phyloP scores from a whole-genome alignment of 768 basidiomycete genomes.

The Phanerochaete sordida region DNA sequence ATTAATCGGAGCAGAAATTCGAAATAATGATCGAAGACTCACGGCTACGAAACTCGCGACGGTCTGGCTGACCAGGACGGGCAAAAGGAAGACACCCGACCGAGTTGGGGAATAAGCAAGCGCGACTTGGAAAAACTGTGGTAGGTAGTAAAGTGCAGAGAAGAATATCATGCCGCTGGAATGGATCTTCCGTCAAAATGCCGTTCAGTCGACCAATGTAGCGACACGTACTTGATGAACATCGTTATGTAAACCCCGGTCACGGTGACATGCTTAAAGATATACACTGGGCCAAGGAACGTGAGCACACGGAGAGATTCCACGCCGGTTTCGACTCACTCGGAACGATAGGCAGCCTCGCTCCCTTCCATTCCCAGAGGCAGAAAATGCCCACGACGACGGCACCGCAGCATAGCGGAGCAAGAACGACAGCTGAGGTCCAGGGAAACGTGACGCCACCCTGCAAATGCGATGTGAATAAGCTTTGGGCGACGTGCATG shows the following conservation, averaged over 20 bases:
- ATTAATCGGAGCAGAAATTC: no score
- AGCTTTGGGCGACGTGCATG: background rate
- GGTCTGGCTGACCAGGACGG: constrained; percentile 64
- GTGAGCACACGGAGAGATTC: background rate
- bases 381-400: constrained; percentile 56
- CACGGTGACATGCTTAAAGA: constrained; percentile 66
- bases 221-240: constrained; percentile 53
- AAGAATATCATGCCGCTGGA: constrained; percentile 57
- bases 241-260: constrained; percentile 66
- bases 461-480: constrained; percentile 27
- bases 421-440: constrained; percentile 56
- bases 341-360: constrained; percentile 68
- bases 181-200: background rate
- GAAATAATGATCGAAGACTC: constrained; percentile 18
- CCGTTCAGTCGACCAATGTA: background rate
- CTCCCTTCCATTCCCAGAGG: constrained; percentile 70
- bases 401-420: constrained; percentile 43
- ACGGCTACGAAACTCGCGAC: constrained; percentile 49
- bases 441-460: constrained; percentile 74
- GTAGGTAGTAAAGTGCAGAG: constrained; percentile 67
- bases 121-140: constrained; percentile 74
- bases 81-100: constrained; percentile 64
- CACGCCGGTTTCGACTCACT: no score
- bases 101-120: constrained; percentile 63
- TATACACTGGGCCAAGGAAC: constrained; percentile 46